phyloP scores from a whole-genome alignment of 495 filamentous ascomycete species.

The Aspergillus homomorphus region DNA sequence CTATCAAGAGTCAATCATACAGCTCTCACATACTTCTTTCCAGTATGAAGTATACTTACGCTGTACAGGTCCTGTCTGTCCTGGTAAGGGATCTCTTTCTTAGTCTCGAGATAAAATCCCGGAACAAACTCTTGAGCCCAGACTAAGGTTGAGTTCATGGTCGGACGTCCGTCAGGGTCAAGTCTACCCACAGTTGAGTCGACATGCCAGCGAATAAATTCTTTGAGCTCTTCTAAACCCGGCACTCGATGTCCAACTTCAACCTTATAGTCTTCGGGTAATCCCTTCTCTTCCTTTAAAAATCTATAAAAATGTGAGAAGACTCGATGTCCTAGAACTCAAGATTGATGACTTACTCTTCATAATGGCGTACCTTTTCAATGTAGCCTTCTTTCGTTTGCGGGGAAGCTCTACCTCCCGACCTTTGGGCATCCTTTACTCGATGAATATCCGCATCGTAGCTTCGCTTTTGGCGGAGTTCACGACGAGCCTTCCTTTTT shows the following conservation, averaged over 20 bases:
- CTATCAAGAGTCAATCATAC: neutral
- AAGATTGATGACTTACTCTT: conserved; percentile 12
- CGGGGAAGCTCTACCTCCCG: conserved; percentile 8
- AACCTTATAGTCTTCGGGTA: conserved; percentile 10
- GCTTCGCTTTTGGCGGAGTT: conserved; percentile 10
- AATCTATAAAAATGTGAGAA: conserved; percentile 8
- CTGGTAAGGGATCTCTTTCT: conserved; percentile 4
- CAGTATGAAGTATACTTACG: conserved; percentile 4
- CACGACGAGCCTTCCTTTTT: conserved; percentile 9
- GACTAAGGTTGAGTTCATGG: conserved; percentile 3
- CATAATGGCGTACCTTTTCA: conserved; percentile 6
- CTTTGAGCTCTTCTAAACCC: conserved; percentile 10
- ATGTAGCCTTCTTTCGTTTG: conserved; percentile 8
- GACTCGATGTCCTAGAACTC: conserved; percentile 1
- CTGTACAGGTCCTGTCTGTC: conserved; percentile 2
- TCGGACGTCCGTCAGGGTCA: neutral
- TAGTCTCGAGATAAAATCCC: conserved; percentile 7
- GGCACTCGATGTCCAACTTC: neutral
- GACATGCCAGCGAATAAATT: conserved; percentile 9
- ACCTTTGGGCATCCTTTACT: conserved; percentile 7
- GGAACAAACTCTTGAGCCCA: conserved; percentile 5
- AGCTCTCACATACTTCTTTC: neutral
- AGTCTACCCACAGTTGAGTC: conserved; percentile 4
- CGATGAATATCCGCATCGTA: conserved; percentile 5
- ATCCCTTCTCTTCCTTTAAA: conserved; percentile 1